Evolutionary conservation across 176 grass and related monocot genomes (phyloP).

Genomic region (Echinochloa phyllopogon): DNA sequence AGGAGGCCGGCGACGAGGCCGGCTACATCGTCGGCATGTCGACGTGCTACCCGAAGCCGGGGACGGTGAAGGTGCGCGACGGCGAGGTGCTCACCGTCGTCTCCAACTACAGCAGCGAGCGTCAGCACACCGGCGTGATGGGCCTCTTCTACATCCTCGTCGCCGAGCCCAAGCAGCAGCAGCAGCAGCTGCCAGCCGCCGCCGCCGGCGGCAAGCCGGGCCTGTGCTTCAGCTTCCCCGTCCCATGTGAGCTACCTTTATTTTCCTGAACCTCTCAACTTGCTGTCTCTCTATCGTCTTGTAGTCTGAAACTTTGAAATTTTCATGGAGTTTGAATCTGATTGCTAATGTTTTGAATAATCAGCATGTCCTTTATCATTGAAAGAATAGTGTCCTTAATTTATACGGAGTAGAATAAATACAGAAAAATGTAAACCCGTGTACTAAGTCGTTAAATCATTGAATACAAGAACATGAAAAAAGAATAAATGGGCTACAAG

Average conservation of each 20-base stretch:
- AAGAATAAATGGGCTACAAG: no score
- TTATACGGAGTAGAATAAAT: no score
- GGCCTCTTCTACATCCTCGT: slow-evolving; percentile 90
- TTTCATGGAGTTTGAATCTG: background rate
- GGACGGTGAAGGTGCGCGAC: slow-evolving; percentile 54
- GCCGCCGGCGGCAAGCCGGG: slow-evolving; percentile 25
- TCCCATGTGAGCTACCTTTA: slow-evolving; percentile 51
- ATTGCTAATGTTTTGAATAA: background rate
- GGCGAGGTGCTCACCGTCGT: slow-evolving; percentile 74
- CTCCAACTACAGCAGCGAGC: slow-evolving; percentile 82
- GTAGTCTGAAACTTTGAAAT: background rate
- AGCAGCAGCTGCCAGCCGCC: background rate
- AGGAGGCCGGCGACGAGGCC: slow-evolving; percentile 74
- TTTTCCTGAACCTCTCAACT: background rate
- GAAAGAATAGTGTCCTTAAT: no score
- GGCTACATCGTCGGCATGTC: slow-evolving; percentile 94
- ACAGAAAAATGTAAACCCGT: no score
- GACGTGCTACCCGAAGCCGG: slow-evolving; percentile 72
- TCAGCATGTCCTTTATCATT: no score
- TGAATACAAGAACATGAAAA: no score
- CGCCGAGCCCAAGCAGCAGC: slow-evolving; percentile 49
- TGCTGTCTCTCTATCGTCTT: background rate
- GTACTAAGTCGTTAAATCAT: no score
- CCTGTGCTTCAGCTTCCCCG: slow-evolving; percentile 48
- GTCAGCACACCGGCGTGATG: slow-evolving; percentile 79